These are phyloP conservation scores for Ganoderma meredithae DNA, from an alignment of 1,284 basidiomycete species.

Conservation along the genomic window DNA sequence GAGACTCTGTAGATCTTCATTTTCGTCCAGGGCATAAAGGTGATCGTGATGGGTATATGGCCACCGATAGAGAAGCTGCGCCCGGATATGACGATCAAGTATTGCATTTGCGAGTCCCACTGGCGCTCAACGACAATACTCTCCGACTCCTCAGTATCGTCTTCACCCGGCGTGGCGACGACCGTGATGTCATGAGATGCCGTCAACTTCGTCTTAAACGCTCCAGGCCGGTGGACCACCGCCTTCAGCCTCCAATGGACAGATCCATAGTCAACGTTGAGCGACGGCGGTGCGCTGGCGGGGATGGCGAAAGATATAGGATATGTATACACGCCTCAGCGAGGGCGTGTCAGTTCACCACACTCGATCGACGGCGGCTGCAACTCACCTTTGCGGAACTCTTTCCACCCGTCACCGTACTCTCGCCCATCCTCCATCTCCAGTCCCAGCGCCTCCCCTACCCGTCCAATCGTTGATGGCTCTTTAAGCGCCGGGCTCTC, in stretches of 20 bases:
- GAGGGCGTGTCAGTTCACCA: conserved; percentile 10
- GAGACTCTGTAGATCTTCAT: conserved; percentile 84
- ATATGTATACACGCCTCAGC: conserved; percentile 89
- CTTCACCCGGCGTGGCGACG: conserved; percentile 80
- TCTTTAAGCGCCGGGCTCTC: conserved; percentile 33
- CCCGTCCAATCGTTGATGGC: conserved; percentile 35
- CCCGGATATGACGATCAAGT: conserved; percentile 82
- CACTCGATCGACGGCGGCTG: background rate
- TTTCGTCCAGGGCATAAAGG: conserved; percentile 87
- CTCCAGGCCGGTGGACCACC: conserved; percentile 83
- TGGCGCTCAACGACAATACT: conserved; percentile 89
- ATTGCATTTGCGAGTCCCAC: conserved; percentile 94
- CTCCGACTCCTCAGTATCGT: conserved; percentile 83
- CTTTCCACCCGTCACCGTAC: conserved; percentile 78
- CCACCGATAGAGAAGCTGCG: conserved; percentile 88
- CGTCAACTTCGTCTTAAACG: conserved; percentile 79
- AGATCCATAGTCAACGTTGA: conserved; percentile 82
- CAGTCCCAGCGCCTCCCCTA: conserved; percentile 49
- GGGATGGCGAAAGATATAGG: conserved; percentile 93
- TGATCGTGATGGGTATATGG: conserved; percentile 81
- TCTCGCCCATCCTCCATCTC: conserved; percentile 56
- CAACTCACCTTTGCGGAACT: conserved; percentile 85
- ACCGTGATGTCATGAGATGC: conserved; percentile 80
- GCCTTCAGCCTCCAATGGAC: conserved; percentile 87
- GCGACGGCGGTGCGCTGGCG: conserved; percentile 79